phyloP scores from a whole-genome alignment of 2,329 filamentous ascomycete genomes.

The Cladophialophora psammophila region DNA sequence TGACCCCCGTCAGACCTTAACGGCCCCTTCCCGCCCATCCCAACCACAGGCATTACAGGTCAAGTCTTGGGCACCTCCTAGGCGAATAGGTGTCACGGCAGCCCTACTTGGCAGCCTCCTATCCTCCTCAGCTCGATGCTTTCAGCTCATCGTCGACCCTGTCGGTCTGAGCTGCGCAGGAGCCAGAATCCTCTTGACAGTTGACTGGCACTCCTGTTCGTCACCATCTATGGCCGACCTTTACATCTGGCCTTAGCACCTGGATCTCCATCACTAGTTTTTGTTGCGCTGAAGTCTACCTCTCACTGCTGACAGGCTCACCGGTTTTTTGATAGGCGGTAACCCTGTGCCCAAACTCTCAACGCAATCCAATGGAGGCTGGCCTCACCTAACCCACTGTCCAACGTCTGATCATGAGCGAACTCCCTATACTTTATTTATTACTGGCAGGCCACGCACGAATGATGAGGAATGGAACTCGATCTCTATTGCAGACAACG shows the following conservation, averaged over 20 bases:
- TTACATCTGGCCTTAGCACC: conserved; percentile 4
- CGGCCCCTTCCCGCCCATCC: not conserved
- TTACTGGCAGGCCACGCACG: conserved; percentile 5
- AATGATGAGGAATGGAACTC: conserved; percentile 23
- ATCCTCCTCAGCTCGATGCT: conserved; percentile 11
- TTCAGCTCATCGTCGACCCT: conserved; percentile 19
- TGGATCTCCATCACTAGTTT: not conserved
- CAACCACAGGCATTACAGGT: not conserved
- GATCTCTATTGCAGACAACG: not conserved
- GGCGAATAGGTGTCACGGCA: conserved; percentile 9
- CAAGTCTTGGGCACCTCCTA: not conserved
- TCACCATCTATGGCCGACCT: conserved; percentile 2
- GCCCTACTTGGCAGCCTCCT: not conserved
- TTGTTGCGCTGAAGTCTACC: not conserved
- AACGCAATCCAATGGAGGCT: conserved; percentile 17
- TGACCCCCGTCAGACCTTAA: not conserved
- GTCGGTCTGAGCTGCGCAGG: conserved; percentile 19
- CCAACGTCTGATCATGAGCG: conserved; percentile 12
- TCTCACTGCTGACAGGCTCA: conserved; percentile 20
- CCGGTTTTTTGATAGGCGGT: conserved; percentile 11
- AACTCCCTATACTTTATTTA: conserved; percentile 12
- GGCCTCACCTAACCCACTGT: conserved; percentile 16
- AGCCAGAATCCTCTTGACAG: not conserved
- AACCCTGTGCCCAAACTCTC: conserved; percentile 6
- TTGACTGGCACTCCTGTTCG: not conserved